These are phyloP conservation scores for Staphylotrichum tortipilum DNA, from an alignment of 495 filamentous ascomycete genomes.

Conservation along the genomic window DNA sequence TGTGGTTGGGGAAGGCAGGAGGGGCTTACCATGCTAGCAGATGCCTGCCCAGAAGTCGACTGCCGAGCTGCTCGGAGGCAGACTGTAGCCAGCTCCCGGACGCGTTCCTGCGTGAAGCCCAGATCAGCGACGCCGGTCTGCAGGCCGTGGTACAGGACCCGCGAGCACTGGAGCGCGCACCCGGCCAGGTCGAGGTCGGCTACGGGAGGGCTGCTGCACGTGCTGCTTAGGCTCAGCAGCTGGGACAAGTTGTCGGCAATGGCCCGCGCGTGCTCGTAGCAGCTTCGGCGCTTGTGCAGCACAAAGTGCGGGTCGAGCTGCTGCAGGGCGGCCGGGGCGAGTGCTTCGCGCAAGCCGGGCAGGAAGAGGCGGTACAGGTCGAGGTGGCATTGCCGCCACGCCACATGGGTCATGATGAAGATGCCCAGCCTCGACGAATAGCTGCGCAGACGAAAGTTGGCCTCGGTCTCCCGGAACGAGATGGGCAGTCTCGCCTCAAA, in stretches of 20 bases:
- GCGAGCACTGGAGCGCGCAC: slow-evolving; percentile 40
- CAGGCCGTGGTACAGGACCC: slow-evolving; percentile 32
- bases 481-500: slow-evolving; percentile 38
- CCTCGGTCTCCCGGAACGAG: slow-evolving; percentile 41
- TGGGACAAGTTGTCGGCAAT: slow-evolving; percentile 42
- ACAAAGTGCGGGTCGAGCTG: slow-evolving; percentile 34
- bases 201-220: slow-evolving; percentile 26
- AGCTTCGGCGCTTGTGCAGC: slow-evolving; percentile 28
- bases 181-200: slow-evolving; percentile 41
- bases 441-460: slow-evolving; percentile 39
- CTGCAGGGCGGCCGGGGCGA: slow-evolving; percentile 28
- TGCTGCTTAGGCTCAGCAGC: slow-evolving; percentile 30
- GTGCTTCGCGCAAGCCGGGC: slow-evolving; percentile 35
- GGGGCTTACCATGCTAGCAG: slow-evolving; percentile 33
- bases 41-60: slow-evolving; percentile 26
- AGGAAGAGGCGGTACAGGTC: slow-evolving; percentile 42
- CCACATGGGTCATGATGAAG: slow-evolving; percentile 44
- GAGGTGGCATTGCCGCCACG: slow-evolving; percentile 43
- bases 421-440: slow-evolving; percentile 40
- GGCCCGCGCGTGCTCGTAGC: slow-evolving; percentile 40
- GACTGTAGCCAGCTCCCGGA: slow-evolving; percentile 20
- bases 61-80: slow-evolving; percentile 22
- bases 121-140: slow-evolving; percentile 16
- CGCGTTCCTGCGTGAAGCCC: slow-evolving; percentile 20
- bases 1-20: background rate